Percentiles rank a stretch among this genome's conserved stretches.
Conservation (phyloP, 2,329 filamentous ascomycete genomes). For the Arthrobotrys entomopaga region DNA sequence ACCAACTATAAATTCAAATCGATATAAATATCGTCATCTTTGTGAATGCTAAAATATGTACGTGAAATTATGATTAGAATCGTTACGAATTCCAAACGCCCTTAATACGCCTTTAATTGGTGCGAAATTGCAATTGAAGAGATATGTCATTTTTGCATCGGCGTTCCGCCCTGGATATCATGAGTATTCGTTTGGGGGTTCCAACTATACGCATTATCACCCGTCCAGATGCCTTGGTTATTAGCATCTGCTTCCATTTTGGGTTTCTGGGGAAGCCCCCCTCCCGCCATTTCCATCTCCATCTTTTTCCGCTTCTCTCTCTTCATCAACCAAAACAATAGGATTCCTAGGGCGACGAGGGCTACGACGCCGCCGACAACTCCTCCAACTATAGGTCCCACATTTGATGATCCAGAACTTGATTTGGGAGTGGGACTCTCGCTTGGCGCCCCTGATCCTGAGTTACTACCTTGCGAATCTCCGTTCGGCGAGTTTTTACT, state of each 20-base stretch:
- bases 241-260: conserved; percentile 7
- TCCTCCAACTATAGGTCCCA: conserved; percentile 27
- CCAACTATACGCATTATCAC: conserved; percentile 37
- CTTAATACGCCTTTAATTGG: background rate
- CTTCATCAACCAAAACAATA: conserved; percentile 24
- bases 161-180: conserved; percentile 28
- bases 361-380: conserved; percentile 22
- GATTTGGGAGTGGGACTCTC: background rate
- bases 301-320: conserved; percentile 33
- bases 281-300: conserved; percentile 23
- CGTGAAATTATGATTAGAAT: background rate
- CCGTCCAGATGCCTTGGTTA: conserved; percentile 34
- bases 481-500: background rate
- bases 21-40: background rate
- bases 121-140: background rate
- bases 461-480: background rate
- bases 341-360: conserved; percentile 7
- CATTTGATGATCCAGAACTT: background rate
- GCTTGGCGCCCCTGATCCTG: background rate
- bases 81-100: background rate
- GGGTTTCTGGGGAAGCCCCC: conserved; percentile 1
- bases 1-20: too few species aligned
- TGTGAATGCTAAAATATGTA: background rate
- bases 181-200: conserved; percentile 29
- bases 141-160: background rate